Base-by-base conservation (phyloP, 2,329 filamentous ascomycete genomes). In the Mycosphaerella arachidis region DNA sequence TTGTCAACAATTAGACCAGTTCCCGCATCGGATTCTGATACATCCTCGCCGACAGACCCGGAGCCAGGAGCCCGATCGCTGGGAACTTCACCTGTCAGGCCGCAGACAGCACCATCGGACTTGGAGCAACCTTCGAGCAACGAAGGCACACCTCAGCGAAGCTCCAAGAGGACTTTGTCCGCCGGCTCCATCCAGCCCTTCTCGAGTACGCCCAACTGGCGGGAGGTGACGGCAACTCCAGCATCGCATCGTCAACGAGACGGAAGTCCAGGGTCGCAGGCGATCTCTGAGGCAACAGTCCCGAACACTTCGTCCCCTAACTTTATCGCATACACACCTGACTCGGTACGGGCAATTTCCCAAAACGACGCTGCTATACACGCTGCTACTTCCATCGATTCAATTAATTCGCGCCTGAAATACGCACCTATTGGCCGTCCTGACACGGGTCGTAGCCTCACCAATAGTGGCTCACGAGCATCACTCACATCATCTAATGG, bases 401-500 rank as follows among this genome's bases (percentile, higher is more conserved):
- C 71, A 30, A 71, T 73, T 51, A 63, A 67, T 55, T 69, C 70
- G 9, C 67, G 68, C 12, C 63, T 71, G 30, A 62, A 69, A 48
- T 55, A 60, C 57, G 52, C 64, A 5, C 51, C 63, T 9, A 31
- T 59, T 55, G 37, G 62, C 43, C 67, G 59, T 40, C 65, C 66
- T 6, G 56, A 59, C 16, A 65, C 62, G 24, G 65, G 59, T 27
- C 65, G 58, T 35, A 66, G 63, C 51, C 54, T 68, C 35, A 62
- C 66, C 9, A 62, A 54, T 12, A 66, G 57, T 59, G 63, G 57
- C 55, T 71, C 71, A 24, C 67, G 62, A 55, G 63, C 63, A 18
- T 70, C 67, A 43, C 65, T 57, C 53, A 59, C 56, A 6, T 67
- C 56, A 5, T 67, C 68, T 9, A 59, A 62, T 51, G 70, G 70